Evolutionary conservation across 768 basidiomycete genomes (phyloP), one percentile per base, ranked within the genome.

Genomic region (Daedaleopsis nitida): DNA sequence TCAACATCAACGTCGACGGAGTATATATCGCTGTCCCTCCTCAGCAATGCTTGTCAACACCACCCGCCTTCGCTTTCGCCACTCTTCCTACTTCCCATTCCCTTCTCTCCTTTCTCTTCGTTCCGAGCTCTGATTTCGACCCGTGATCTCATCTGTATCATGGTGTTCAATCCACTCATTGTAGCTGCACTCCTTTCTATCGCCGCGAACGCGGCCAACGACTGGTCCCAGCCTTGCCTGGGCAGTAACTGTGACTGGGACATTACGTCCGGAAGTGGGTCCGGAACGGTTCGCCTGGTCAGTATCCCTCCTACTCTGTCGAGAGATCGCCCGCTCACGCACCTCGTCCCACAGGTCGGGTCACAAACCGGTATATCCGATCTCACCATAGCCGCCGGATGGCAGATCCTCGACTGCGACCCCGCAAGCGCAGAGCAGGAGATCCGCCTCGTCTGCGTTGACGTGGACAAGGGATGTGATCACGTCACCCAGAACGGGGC

Each of bases 321-420:
- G 17, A 12, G 17, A 42, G 13, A 42, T 42, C 3, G 11, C 39
- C 11, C 39, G 39, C 39, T 42, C 11, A 42, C 11, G 3, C 16
- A 3, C 17, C 32, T 11, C 11, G 5, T 37, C 14, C 1, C 19
- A 16, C 45, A 69, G 70, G 11, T 52, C 9, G 68, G 68, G 13
- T 53, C 65, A n/a, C 55, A 62, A 12, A 59, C 42, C 37, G 66
- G 71, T 2, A 72, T 78, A 42, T 71, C 75, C 1, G 78, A 80
- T 57, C 74, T 80, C 49, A 80, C 78, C 3, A 13, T 65, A 9
- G 80, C 81, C 6, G 83, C 79, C 19, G 84, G 83, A 24, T 85
- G 83, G 83, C 73, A 76, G 32, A 82, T 84, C 44, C 64, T 83
- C 21, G 76, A 73, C 39, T 85, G 84, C 66, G 71, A 76, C 35